Evolutionary conservation across 225 moss, liverwort and hornwort genomes (phyloP).

Genomic region (Pseudisothecium myosuroides): DNA sequence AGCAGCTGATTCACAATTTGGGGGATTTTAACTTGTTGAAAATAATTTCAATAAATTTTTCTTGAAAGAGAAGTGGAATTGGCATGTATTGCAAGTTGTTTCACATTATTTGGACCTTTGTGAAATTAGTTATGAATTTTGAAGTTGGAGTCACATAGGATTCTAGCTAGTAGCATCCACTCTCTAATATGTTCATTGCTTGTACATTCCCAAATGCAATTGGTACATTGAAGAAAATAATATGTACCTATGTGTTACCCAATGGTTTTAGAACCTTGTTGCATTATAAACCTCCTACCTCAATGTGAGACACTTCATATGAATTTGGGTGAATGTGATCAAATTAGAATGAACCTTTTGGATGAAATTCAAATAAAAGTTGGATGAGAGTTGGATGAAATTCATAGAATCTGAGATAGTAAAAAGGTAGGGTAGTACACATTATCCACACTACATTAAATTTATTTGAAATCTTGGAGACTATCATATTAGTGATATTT

Average conservation of each 20-base stretch:
- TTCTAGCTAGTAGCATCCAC: background rate
- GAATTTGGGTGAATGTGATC: background rate
- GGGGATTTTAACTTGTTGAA: background rate
- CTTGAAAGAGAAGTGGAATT: background rate
- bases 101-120: background rate
- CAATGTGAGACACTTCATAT: rapidly evolving
- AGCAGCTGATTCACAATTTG: rapidly evolving
- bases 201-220: rapidly evolving
- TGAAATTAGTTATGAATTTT: background rate
- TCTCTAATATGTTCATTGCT: background rate
- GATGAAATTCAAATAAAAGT: background rate
- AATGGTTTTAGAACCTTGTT: background rate
- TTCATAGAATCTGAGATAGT: background rate
- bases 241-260: background rate
- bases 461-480: background rate
- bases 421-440: background rate
- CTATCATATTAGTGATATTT: background rate
- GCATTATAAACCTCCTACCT: background rate
- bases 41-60: background rate
- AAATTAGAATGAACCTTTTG: background rate
- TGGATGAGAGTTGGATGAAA: background rate
- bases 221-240: background rate
- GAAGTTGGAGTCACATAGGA: background rate
- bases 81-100: rapidly evolving
- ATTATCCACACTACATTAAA: background rate